These are phyloP conservation scores for Symbiotaphrina buchneri DNA, from an alignment of 495 filamentous ascomycete genomes.

Conservation along the genomic window DNA sequence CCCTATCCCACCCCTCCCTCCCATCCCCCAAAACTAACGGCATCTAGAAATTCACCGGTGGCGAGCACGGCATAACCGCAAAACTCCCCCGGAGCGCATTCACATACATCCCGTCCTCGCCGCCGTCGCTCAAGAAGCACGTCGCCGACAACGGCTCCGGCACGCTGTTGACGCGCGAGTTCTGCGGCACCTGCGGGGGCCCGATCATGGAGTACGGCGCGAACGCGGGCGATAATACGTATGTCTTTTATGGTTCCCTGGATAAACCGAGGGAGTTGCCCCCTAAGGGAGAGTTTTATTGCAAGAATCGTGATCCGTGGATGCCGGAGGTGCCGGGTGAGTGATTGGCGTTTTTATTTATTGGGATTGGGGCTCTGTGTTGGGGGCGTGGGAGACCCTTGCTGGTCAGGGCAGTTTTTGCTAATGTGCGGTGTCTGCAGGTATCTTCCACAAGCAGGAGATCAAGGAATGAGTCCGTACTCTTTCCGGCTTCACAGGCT, in stretches of 20 bases:
- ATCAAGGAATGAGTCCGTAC: constrained; percentile 25
- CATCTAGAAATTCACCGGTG: constrained; percentile 11
- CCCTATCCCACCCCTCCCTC: neutral
- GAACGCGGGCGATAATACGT: constrained; percentile 13
- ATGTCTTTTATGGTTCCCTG: constrained; percentile 39
- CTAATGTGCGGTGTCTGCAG: constrained; percentile 16
- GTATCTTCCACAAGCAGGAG: constrained; percentile 34
- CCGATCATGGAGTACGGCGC: constrained; percentile 39
- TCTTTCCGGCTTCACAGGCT: no score
- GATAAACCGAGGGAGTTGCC: constrained; percentile 35
- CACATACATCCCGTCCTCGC: constrained; percentile 5
- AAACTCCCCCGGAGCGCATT: constrained; percentile 6
- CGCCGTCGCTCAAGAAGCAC: constrained; percentile 22
- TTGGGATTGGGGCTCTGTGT: neutral
- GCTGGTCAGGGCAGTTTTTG: neutral
- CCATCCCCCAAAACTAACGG: no score
- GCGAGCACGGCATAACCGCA: constrained; percentile 16
- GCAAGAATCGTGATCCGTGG: constrained; percentile 29
- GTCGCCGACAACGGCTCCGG: constrained; percentile 34
- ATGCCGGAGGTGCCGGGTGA: constrained; percentile 37
- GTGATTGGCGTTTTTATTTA: constrained; percentile 6
- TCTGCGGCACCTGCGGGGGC: constrained; percentile 37
- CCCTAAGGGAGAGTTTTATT: constrained; percentile 52
- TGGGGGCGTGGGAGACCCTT: constrained; percentile 2
- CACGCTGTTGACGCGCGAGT: constrained; percentile 30